A percentile compares a stretch with the other conserved stretches of the same genome.
phyloP scores from a whole-genome alignment of 1,284 basidiomycete species.

The Pseudozyma sp. region DNA sequence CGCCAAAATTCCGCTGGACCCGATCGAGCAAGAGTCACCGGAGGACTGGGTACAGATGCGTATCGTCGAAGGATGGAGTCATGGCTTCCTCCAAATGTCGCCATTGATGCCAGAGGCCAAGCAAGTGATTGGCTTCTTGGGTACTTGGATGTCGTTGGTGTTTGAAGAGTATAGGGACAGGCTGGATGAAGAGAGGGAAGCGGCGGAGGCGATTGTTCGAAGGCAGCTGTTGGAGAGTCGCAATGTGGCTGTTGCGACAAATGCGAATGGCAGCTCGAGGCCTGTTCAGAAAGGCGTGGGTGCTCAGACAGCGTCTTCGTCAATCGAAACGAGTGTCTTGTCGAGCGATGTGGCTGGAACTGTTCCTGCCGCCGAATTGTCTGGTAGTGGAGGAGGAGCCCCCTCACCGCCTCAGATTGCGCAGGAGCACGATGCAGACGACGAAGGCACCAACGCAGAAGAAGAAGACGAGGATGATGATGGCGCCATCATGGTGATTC shows the following conservation, averaged over 20 bases:
- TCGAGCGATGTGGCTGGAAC: too few relatives aligned
- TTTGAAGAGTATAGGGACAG: constrained; percentile 73
- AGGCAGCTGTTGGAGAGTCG: constrained; percentile 18
- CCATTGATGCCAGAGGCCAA: constrained; percentile 84
- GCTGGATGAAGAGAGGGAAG: constrained; percentile 41
- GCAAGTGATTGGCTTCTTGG: constrained; percentile 85
- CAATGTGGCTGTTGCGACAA: not conserved
- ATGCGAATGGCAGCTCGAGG: not conserved
- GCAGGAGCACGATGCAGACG: constrained; percentile 20
- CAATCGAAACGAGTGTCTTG: too few relatives aligned
- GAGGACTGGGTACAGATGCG: constrained; percentile 94
- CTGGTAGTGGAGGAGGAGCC: constrained; percentile 1
- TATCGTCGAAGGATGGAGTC: constrained; percentile 69
- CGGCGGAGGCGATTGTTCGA: constrained; percentile 12
- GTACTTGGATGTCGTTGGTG: constrained; percentile 88
- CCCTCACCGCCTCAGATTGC: not conserved
- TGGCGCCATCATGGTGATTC: constrained; percentile 60
- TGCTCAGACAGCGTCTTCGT: too few relatives aligned
- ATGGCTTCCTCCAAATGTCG: constrained; percentile 79
- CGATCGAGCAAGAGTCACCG: constrained; percentile 78
- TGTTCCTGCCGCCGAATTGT: too few relatives aligned
- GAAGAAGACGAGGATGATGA: constrained; percentile 59
- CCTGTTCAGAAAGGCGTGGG: too few relatives aligned
- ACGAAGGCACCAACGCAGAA: constrained; percentile 45
- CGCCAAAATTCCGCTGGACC: constrained; percentile 70